Evolutionary conservation across 768 basidiomycete genomes (phyloP), one percentile per base, ranked within the genome.

Genomic region (Naematelia aurantialba): DNA sequence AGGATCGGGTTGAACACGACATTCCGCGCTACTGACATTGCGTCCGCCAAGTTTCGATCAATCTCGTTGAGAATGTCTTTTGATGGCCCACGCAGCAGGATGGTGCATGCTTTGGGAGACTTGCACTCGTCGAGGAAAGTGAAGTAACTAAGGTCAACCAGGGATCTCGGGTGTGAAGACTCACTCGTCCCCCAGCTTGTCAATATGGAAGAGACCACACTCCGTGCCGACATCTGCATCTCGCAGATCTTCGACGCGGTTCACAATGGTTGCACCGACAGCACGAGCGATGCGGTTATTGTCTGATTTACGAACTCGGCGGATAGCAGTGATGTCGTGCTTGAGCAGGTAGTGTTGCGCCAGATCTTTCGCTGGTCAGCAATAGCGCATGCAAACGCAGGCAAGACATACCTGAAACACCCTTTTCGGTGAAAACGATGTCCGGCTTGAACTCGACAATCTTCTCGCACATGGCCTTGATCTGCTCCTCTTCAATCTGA

Each of bases 61-160:
- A 98, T 90, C 80, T 98, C 96, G 78, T 97, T 96, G 50, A 99
- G 82, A 68, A 98, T 91, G 72, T 98, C 96, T 78, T 98, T 99
- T 1, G 91, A 94, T 0, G 96, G 96, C 1, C 96, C 93, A 44
- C 94, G 91, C 13, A 99, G 88, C 48, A 99, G 85, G 79, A 98
- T 91, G 11, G 94, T 97, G 83, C 96, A 98, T 0, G 94, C 96
- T 80, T 96, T 94, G 3, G 96, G 96, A 13, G 82, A 81, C 31
- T 80, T 79, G 80, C 96, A 99, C 73, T 91, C 85, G n/a, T 87
- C 89, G 51, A 98, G 82, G 85, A 97, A 97, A 27, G 93, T 87
- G 78, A 97, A 99, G 81, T 98, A 97, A 77, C 91, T 90, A 68
- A 10, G 11, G 21, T 27, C 19, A 19, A 12, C 14, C 29, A 14